Evolutionary conservation across 352 stramenopile species (phyloP).

Genomic region (Phytophthora capsici): DNA sequence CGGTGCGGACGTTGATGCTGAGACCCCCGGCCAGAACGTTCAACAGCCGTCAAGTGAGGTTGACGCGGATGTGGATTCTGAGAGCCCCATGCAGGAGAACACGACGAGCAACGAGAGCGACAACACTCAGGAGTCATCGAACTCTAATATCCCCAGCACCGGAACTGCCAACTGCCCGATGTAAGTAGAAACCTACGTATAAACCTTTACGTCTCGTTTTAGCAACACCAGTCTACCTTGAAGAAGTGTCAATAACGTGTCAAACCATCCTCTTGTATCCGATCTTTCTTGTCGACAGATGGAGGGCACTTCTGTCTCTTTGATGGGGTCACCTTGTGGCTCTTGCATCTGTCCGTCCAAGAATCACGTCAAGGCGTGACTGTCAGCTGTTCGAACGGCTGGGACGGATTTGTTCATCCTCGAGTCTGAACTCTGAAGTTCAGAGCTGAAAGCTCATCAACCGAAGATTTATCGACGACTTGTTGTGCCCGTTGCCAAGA

Average conservation of each 20-base stretch:
- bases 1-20: not conserved
- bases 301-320: constrained; percentile 15
- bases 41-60: constrained; percentile 2
- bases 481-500: constrained; percentile 6
- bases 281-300: constrained; percentile 10
- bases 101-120: not conserved
- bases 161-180: constrained; percentile 29
- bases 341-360: constrained; percentile 8
- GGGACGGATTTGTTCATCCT: constrained; percentile 9
- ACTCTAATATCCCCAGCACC: not conserved
- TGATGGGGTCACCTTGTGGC: constrained; percentile 20
- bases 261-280: not conserved
- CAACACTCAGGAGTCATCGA: constrained; percentile 1
- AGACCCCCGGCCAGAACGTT: not conserved
- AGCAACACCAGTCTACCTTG: not conserved
- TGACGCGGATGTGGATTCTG: not conserved
- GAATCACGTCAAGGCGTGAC: constrained; percentile 8
- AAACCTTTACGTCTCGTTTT: constrained; percentile 9
- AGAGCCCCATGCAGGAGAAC: not conserved
- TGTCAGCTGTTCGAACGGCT: constrained; percentile 11
- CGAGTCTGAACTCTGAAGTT: not conserved
- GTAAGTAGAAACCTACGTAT: constrained; percentile 17
- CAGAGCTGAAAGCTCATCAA: constrained; percentile 7
- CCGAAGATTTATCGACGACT: constrained; percentile 13
- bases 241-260: constrained; percentile 14